A percentile compares a stretch with the other conserved stretches of the same genome.
Evolutionary conservation across 768 basidiomycete genomes (phyloP).

Genomic region (Termitomyces sp.): DNA sequence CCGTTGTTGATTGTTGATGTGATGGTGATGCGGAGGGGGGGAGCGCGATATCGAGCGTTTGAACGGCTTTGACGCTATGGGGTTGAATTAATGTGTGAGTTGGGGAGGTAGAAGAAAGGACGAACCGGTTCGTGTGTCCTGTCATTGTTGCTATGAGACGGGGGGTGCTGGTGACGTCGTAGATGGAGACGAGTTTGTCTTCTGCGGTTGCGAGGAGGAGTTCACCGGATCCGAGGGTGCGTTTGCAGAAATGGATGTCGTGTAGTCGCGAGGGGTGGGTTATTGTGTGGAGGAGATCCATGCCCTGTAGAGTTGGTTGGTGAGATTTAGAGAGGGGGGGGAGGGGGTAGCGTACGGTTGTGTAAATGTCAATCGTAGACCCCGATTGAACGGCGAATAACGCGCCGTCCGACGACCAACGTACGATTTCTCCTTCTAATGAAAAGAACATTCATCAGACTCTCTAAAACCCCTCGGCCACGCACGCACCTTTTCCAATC

Average conservation of each 20-base stretch:
- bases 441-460: neutral
- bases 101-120: neutral
- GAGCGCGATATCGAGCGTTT: conserved; percentile 59
- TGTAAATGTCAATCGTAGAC: conserved; percentile 77
- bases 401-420: conserved; percentile 78
- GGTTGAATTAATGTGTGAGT: too few relatives aligned
- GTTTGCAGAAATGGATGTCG: conserved; percentile 52
- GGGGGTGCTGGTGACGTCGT: conserved; percentile 53
- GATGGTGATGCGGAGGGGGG: conserved; percentile 29
- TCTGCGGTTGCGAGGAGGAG: conserved; percentile 78
- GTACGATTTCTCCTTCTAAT: conserved; percentile 87
- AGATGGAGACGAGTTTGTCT: conserved; percentile 83
- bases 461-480: neutral
- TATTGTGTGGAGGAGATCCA: conserved; percentile 72
- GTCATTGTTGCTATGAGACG: conserved; percentile 65
- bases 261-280: conserved; percentile 75
- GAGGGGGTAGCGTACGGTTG: conserved; percentile 48
- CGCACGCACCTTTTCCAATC: conserved; percentile 72
- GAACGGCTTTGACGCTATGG: conserved; percentile 83
- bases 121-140: conserved; percentile 87
- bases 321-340: neutral
- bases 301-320: conserved; percentile 54
- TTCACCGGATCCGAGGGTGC: conserved; percentile 54
- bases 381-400: conserved; percentile 79
- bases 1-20: conserved; percentile 44